Evolutionary conservation across 805 yeast species (phyloP).

Genomic region (Dipodascopsis tothii): DNA sequence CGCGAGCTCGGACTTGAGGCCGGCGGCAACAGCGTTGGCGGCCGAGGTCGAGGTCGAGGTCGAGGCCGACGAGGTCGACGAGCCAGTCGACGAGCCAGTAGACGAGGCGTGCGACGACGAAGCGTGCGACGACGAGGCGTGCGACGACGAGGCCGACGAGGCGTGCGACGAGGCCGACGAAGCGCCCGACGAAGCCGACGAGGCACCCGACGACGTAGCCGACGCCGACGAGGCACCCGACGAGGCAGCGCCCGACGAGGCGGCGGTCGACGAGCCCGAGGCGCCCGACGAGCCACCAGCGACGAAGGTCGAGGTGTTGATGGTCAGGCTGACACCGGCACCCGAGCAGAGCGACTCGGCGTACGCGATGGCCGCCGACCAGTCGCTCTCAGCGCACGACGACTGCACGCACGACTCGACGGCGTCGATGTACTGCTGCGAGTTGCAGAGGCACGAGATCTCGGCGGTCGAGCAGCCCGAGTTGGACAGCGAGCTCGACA

Average conservation of each 20-base stretch:
- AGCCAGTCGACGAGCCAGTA: conserved; percentile 3
- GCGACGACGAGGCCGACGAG: conserved; percentile 11
- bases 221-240: conserved; percentile 1
- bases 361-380: conserved; percentile 14
- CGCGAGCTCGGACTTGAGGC: not conserved
- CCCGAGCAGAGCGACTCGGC: conserved; percentile 17
- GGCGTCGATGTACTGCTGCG: conserved; percentile 11
- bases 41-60: not conserved
- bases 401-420: conserved; percentile 17
- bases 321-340: conserved; percentile 11
- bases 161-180: conserved; percentile 5
- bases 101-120: not conserved
- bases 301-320: not conserved
- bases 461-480: conserved; percentile 18
- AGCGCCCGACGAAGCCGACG: conserved; percentile 1
- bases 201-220: conserved; percentile 2
- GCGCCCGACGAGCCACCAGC: not conserved
- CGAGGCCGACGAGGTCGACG: conserved; percentile 10
- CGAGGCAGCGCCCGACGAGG: conserved; percentile 1
- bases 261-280: conserved; percentile 2
- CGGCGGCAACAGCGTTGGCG: not conserved
- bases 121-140: not conserved
- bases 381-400: conserved; percentile 13
- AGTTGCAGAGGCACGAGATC: conserved; percentile 14
- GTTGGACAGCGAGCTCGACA: conserved; percentile 10